Base-by-base conservation (phyloP, 495 filamentous ascomycete species). In the Glonium stellatum region DNA sequence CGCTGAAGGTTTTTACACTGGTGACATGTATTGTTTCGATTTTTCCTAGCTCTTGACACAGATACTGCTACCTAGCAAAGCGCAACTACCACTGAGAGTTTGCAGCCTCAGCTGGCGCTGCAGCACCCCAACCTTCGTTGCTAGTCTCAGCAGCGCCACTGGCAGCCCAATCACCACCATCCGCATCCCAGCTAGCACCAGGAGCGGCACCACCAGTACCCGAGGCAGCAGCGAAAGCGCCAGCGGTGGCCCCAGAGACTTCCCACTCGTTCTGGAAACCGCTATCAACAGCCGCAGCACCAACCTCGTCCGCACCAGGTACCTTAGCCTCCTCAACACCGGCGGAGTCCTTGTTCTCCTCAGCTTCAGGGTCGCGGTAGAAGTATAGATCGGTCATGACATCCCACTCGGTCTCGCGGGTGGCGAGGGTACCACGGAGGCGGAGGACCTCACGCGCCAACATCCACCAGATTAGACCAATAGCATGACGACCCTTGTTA, bases 361-460 rank as follows among this genome's bases (percentile, higher is more conserved):
- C 91, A 66, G 93, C 91, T 81, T 98, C 93, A 61, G 93, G 93
- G 76, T 98, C 93, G 76, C 93, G 95, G 87, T 98, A 98, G 85
- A 98, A 98, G 89, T 98, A 98, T 67, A 98, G 84, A 86, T 98
- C 93, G 68, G 92, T 88, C 87, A 97, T 97, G 75, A 92, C 86
- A 71, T 98, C 93, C 93, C 93, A 98, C 75, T 95, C 88, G 54
- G 85, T 85, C 75, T 97, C 95, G 68, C 93, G 89, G 80, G 82
- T 87, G 69, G 90, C 87, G 67, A 98, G 87, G 66, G 91, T 97
- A 67, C 95, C 93, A 70, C 93, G 90, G 69, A 98, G 89, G 77
- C 93, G 89, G 76, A 97, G 92, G 72, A 98, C 91, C 85, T 98
- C 93, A 82, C 93, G 93, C 72, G 93, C 91, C 66, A 98, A 82